Base-by-base conservation (phyloP, 805 yeast genomes). In the Pichia eremophila region DNA sequence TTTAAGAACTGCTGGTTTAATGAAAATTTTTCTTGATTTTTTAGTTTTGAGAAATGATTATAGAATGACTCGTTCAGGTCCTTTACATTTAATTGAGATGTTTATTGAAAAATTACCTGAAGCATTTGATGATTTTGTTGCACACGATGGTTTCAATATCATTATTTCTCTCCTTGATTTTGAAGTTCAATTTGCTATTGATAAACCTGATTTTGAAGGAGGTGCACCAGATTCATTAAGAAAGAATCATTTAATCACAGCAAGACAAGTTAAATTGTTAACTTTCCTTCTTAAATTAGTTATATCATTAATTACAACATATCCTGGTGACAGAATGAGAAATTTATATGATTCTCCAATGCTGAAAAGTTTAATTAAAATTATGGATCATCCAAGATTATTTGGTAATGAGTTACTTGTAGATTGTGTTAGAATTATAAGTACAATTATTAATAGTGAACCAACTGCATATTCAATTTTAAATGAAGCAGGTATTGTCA, bases 381-480 rank as follows among this genome's bases (percentile, higher is more conserved):
- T 90, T 2, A 56, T 90, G 17, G 57, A 61, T 14, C 69, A 85
- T 55, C 78, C 84, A 1, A 53, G 63, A 0, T 63, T 76, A 0
- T 86, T 88, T 68, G 96, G 96, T 0, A 77, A 79, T 38, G 72
- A 78, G 15, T 63, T 86, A 14, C 62, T 85, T 14, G 70, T 85
- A 0, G 69, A 77, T 22, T 74, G 85, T 0, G 61, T 90, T 36
- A 82, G 79, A 51, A 75, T 82, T 12, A 72, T 88, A 19, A 75
- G 83, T 39, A 74, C 75, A 12, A 85, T 88, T 50, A 79, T 90
- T 29, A 91, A 90, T 60, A 85, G 83, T 54, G 97, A 91, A 57
- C 96, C 97, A 9, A 88, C 96, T 0, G 86, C 95, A 4, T 90
- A 75, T 57, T 74, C 84, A 2, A 81, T 90, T 39, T 70, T 90